Evolutionary conservation across 345 rosid genomes (phyloP), one percentile per base, ranked within the genome.

Genomic region (Cardamine resedifolia): DNA sequence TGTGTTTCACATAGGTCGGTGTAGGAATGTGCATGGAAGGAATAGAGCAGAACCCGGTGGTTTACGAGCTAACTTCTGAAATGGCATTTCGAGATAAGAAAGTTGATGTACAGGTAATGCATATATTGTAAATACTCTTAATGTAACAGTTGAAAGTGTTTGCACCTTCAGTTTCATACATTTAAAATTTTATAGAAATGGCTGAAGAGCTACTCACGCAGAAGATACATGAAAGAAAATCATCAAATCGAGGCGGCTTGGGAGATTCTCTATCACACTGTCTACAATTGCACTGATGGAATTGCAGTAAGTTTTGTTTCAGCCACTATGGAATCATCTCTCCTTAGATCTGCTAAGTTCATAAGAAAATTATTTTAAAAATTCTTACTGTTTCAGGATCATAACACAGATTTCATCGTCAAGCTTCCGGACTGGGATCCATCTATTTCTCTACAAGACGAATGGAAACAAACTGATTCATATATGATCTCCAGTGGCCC

Each of bases 1-100:
- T 63, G 33, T 65, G 63, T 38, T 66, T 51, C 39, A 31, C 28
- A 71, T 71, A 90, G 98, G 92, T 93, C 19, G 98, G 98, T 61
- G 94, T 94, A 75, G 98, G 98, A 68, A 82, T 85, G 89, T 94
- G 98, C 85, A 88, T 88, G 97, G 98, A 94, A 75, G 97, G 98
- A 59, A 91, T 91, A 77, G 98, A 94, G 83, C 98, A 94, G 10
- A 91, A 94, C 71, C 97, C 97, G 0, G 88, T 94, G 61, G 97
- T 94, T 68, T 91, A 86, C 66, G 98, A 94, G 78, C 79, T 94
- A 41, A 86, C 85, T 86, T 91, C 97, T 44, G 98, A 94, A 85
- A 91, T 91, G 97, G 91, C 98, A 66, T 94, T 89, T 75, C 86
- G 87, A 60, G 83, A 75, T 60, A 76, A 89, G 77, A 89, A 88